Evolutionary conservation across 768 basidiomycete genomes (phyloP).

Genomic region (Leccinellum luteum): DNA sequence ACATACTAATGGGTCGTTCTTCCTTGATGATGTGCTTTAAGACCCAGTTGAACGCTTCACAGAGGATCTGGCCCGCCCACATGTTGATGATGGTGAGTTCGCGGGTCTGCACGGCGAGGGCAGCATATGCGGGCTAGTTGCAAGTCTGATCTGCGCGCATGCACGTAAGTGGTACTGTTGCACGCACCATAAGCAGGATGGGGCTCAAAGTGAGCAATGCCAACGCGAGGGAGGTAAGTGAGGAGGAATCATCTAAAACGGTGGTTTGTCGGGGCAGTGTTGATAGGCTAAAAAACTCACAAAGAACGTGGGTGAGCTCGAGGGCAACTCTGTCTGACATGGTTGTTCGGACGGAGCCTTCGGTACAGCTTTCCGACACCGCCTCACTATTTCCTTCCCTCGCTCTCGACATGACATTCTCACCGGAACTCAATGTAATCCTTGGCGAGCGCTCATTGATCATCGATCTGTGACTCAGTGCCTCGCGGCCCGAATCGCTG

Average conservation of each 20-base stretch:
- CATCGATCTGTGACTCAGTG: background rate
- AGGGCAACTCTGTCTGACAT: conserved; percentile 41
- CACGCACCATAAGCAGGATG: conserved; percentile 65
- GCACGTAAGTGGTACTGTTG: background rate
- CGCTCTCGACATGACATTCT: background rate
- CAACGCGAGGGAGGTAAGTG: conserved; percentile 51
- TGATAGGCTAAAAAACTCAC: conserved; percentile 35
- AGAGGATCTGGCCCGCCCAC: conserved; percentile 77
- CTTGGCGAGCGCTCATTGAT: background rate
- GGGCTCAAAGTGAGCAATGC: conserved; percentile 68
- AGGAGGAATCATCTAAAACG: conserved; percentile 61
- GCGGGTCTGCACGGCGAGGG: conserved; percentile 68
- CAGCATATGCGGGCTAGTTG: conserved; percentile 73
- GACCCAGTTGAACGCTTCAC: conserved; percentile 67
- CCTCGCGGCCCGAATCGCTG: background rate
- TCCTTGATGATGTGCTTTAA: conserved; percentile 68
- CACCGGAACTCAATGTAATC: background rate
- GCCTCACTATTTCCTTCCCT: background rate
- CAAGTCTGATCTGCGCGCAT: conserved; percentile 4
- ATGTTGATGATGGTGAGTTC: conserved; percentile 79
- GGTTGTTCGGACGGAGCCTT: background rate
- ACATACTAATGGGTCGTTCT: conserved; percentile 63
- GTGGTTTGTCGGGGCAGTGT: conserved; percentile 1
- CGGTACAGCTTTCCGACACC: background rate
- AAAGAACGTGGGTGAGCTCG: conserved; percentile 67